phyloP scores from a whole-genome alignment of 208 protist genomes.

The Leishmania tropica region DNA sequence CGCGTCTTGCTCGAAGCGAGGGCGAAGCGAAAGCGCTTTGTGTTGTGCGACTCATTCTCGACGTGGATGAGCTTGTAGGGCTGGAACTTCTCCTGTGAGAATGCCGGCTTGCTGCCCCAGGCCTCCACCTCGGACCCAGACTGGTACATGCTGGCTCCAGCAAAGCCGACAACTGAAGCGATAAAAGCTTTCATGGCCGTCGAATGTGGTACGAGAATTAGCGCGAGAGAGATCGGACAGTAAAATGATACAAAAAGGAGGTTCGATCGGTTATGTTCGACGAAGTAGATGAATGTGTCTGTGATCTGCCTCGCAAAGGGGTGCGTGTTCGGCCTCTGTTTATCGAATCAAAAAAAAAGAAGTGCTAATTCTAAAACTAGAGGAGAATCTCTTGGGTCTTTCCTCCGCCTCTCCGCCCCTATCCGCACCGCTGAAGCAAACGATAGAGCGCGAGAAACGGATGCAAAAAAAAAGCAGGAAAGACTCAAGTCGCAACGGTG shows the following conservation, averaged over 20 bases:
- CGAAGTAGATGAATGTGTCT: background rate
- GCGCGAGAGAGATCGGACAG: background rate
- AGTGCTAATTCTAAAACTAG: background rate
- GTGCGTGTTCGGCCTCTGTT: background rate
- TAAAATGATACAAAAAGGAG: background rate
- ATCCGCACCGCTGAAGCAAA: too few relatives aligned
- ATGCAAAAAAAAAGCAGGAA: background rate
- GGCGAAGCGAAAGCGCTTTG: constrained; percentile 74
- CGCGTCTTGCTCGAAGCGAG: constrained; percentile 36
- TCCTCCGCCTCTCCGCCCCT: background rate
- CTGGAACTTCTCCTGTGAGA: constrained; percentile 68
- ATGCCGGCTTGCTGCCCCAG: constrained; percentile 35
- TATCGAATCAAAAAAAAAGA: background rate
- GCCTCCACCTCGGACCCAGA: constrained; percentile 28
- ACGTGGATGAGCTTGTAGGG: constrained; percentile 63
- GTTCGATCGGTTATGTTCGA: background rate
- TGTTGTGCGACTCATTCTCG: constrained; percentile 58
- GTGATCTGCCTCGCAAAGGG: background rate
- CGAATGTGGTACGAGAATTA: background rate
- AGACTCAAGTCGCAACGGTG: background rate
- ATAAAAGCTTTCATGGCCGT: constrained; percentile 51
- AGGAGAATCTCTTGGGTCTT: background rate
- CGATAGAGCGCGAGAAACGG: too few relatives aligned
- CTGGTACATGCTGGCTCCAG: constrained; percentile 38
- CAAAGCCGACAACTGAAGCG: constrained; percentile 33